phyloP scores from a whole-genome alignment of 352 stramenopile genomes.

The Phytopythium vexans region DNA sequence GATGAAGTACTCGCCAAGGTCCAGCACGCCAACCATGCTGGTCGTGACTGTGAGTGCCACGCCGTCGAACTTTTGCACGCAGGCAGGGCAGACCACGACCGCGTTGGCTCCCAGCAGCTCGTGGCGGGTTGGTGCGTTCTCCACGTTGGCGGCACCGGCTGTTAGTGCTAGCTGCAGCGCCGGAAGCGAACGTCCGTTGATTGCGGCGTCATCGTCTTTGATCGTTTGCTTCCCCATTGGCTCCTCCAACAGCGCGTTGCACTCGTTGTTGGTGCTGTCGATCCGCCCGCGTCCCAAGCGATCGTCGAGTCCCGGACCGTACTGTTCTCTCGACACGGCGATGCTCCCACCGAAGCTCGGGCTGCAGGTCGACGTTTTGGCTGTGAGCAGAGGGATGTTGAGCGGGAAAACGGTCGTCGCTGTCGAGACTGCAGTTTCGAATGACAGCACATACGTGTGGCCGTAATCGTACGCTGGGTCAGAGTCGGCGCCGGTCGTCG shows the following conservation, averaged over 20 bases:
- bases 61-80: constrained; percentile 49
- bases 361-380: constrained; percentile 13
- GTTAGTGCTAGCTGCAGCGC: constrained; percentile 48
- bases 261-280: constrained; percentile 51
- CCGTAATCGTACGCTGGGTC: constrained; percentile 61
- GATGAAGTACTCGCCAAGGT: constrained; percentile 47
- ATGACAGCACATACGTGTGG: constrained; percentile 57
- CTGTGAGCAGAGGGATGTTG: constrained; percentile 31
- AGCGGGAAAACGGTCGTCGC: constrained; percentile 33
- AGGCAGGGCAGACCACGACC: constrained; percentile 44
- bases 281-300: constrained; percentile 54
- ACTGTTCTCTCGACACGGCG: constrained; percentile 28
- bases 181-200: constrained; percentile 19
- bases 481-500: constrained; percentile 43
- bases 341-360: constrained; percentile 17
- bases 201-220: constrained; percentile 17
- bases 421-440: constrained; percentile 40
- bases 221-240: constrained; percentile 51
- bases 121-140: constrained; percentile 8
- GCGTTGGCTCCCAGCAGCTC: constrained; percentile 28
- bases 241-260: constrained; percentile 28
- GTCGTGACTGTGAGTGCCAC: constrained; percentile 40
- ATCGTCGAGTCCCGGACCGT: constrained; percentile 50
- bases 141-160: constrained; percentile 16
- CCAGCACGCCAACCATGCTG: constrained; percentile 6